phyloP scores from a whole-genome alignment of 192 early-diverging fungal species.

The Funneliformis mosseae region DNA sequence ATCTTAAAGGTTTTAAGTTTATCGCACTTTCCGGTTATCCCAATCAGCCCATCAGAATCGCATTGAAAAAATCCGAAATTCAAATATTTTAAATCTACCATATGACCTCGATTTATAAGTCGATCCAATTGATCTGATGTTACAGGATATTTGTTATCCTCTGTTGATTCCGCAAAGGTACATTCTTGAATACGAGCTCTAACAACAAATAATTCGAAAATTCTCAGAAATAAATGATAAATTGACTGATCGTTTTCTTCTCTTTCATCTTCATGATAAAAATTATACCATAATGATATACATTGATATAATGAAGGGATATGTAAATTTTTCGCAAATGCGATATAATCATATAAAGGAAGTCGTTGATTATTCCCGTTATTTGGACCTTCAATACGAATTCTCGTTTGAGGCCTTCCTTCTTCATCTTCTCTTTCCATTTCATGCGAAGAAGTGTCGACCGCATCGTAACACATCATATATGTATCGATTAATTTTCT shows the following conservation, averaged over 20 bases:
- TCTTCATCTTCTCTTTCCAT: too few relatives aligned
- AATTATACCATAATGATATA: neutral
- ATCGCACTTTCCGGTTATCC: neutral
- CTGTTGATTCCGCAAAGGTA: slow-evolving; percentile 21
- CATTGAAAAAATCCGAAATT: slow-evolving; percentile 32
- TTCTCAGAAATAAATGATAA: neutral
- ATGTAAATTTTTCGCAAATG: slow-evolving; percentile 10
- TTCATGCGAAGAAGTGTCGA: neutral
- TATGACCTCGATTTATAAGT: neutral
- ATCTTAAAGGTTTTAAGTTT: slow-evolving; percentile 32
- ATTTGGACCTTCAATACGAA: neutral
- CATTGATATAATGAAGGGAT: slow-evolving; percentile 29
- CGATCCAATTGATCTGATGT: neutral
- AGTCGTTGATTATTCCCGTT: neutral
- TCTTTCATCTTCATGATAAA: neutral
- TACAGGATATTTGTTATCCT: neutral
- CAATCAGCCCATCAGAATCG: neutral
- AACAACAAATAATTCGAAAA: slow-evolving; percentile 15
- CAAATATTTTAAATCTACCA: slow-evolving; percentile 19
- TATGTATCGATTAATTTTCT: slow-evolving; percentile 30
- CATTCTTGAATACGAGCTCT: slow-evolving; percentile 14
- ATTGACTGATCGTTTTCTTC: neutral
- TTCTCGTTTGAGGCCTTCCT: neutral
- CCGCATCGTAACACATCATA: neutral
- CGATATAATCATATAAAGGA: slow-evolving; percentile 19